Percentiles rank a stretch among this genome's conserved stretches.
These are phyloP conservation scores for Malus orientalis DNA, from an alignment of 306 rosid species.

Conservation along the genomic window DNA sequence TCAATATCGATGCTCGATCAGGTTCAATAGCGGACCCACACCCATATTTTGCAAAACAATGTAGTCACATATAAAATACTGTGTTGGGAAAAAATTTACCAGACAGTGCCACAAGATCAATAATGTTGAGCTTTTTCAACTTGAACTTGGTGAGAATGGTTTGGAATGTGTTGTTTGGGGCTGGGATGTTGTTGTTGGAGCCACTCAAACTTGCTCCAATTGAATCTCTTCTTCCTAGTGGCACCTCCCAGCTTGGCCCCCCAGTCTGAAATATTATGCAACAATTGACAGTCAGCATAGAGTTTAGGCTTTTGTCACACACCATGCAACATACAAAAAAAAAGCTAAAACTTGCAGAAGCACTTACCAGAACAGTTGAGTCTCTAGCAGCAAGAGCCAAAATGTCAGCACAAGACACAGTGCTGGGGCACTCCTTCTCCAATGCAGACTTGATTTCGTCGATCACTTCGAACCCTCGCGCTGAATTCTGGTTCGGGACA, in stretches of 20 bases:
- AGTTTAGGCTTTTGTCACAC: background rate
- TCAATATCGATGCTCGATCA: background rate
- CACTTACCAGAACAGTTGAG: slow-evolving; percentile 65
- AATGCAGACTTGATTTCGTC: slow-evolving; percentile 72
- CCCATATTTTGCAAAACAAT: background rate
- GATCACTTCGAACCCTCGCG: slow-evolving; percentile 64
- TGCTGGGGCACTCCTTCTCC: slow-evolving; percentile 67
- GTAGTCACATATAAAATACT: background rate
- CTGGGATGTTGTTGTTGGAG: slow-evolving; percentile 84
- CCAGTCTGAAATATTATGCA: slow-evolving; percentile 43
- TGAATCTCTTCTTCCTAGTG: slow-evolving; percentile 84
- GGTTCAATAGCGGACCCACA: background rate
- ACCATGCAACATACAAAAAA: too few relatives aligned
- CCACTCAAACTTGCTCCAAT: slow-evolving; percentile 71
- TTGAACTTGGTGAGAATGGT: slow-evolving; percentile 80
- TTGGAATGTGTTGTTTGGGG: slow-evolving; percentile 90
- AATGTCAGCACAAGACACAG: slow-evolving; percentile 89
- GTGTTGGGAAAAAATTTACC: slow-evolving; percentile 28
- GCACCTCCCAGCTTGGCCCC: slow-evolving; percentile 84
- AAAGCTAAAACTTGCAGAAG: background rate
- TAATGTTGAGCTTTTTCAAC: slow-evolving; percentile 61
- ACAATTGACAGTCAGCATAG: background rate
- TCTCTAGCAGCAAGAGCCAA: slow-evolving; percentile 82
- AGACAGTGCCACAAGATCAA: slow-evolving; percentile 84
- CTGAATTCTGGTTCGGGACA: slow-evolving; percentile 69